phyloP scores from a whole-genome alignment of 768 basidiomycete genomes.

The Rhodosporidiobolus sp. region DNA sequence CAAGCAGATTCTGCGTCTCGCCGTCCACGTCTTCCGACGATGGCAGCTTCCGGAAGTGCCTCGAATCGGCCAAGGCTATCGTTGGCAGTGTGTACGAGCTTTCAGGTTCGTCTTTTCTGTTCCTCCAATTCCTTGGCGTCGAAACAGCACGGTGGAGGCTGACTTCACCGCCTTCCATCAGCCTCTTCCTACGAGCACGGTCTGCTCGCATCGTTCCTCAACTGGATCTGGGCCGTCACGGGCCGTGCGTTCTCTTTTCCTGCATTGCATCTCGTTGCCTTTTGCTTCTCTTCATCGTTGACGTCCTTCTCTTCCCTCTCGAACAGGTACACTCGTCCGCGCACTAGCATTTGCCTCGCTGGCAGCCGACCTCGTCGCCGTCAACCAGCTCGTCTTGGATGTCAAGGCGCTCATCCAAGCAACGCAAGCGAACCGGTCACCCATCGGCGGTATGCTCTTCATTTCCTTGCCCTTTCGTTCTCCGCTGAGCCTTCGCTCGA shows the following conservation, averaged over 20 bases:
- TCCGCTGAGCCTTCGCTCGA: no score
- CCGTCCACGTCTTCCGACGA: not conserved
- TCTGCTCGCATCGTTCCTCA: slow-evolving; percentile 23
- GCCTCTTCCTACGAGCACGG: slow-evolving; percentile 30
- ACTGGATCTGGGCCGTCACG: slow-evolving; percentile 20
- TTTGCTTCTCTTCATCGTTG: no score
- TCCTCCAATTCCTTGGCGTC: no score
- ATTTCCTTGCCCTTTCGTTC: no score
- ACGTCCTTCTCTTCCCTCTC: not conserved
- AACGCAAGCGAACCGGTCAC: slow-evolving; percentile 1
- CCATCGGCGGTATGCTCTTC: not conserved
- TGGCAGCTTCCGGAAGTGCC: not conserved
- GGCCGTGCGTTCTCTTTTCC: slow-evolving; percentile 3
- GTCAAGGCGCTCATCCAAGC: slow-evolving; percentile 11
- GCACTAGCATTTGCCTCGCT: slow-evolving; percentile 6
- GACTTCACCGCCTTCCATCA: not conserved
- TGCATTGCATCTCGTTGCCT: no score
- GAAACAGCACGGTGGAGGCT: no score
- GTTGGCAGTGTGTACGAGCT: slow-evolving; percentile 11
- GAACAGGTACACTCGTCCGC: slow-evolving; percentile 13
- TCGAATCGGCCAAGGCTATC: slow-evolving; percentile 12
- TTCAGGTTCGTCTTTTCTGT: not conserved
- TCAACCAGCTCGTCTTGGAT: not conserved
- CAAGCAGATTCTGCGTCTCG: slow-evolving; percentile 4
- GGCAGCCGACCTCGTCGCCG: not conserved